Evolutionary conservation across 192 early-diverging fungal genomes (phyloP), one percentile per base, ranked within the genome.

Genomic region (Chytriomyces hyalinus): DNA sequence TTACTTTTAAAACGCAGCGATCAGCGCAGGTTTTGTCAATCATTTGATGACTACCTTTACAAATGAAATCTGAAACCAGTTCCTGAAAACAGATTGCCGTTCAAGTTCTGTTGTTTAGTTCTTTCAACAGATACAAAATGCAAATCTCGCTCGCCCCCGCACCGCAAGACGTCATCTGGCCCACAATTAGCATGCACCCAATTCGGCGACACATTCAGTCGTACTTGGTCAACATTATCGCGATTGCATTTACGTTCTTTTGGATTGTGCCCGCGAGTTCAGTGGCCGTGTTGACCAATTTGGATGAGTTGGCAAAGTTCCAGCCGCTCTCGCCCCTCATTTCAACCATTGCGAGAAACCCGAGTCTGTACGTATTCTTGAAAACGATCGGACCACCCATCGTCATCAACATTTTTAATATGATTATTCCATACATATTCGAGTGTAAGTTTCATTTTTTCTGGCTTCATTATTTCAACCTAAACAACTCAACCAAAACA

Each of bases 1-100:
- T 88, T 4, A 88, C 87, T 5, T 88, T 88, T 70, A 77, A 76
- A 24, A 72, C 80, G 6, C 83, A 84, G 62, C 49, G 79, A 44
- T 44, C 77, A n/a, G 84, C 84, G 22, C 77, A 80, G 61, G 67
- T 77, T 20, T 46, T 57, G 13, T 5, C 20, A 20, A 57, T 57
- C 26, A 22, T 71, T 24, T 4, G 15, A 43, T 50, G 44, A 50
- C 70, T 78, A 3, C 5, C 3, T 57, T 2, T 43, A n/a, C 67
- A 48, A 26, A 28, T 73, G 11, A 36, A 3, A 13, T 67, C 11
- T 70, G 17, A 28, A 13, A 2, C 66, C 26, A 9, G 17, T 13
- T 36, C 22, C 3, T 46, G 0, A 45, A 22, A 22, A 7, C 48
- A 75, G 74, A 79, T 87, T 26, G 87, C 83, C 0, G 57, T 44